Evolutionary conservation across 1,139 yeast genomes (phyloP), one percentile per base, ranked within the genome.

Genomic region (Sugiyamaella japonica): DNA sequence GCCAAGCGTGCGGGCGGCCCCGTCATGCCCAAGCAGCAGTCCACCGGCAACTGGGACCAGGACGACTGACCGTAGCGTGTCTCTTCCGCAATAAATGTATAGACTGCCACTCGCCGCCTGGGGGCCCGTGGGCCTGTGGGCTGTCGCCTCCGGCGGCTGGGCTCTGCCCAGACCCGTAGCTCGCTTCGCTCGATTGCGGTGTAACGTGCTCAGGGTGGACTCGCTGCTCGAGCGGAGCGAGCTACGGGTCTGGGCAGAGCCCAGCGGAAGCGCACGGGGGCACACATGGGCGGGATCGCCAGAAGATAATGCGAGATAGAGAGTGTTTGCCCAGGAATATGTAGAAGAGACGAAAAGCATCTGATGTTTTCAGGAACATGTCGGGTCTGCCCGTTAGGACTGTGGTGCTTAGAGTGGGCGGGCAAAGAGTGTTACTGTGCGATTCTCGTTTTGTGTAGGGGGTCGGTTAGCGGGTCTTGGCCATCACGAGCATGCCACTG

Each of bases 1-100:
- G 96, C 96, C 49, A 89, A 89, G 80, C 83, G 95, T 68, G 96
- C 97, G 1, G 99, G 99, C 62, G 99, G 99, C 28, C 99, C 99
- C 46, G 86, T 79, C 47, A 84, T 90, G 80, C 97, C 97, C 52
- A 80, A 84, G 64, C 96, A 88, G 69, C 87, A 85, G 63, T 84
- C 86, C 70, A 93, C 95, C 45, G 97, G 97, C 57, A 91, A 91
- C 76, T 91, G 99, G 99, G 99, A 91, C 70, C 96, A 86, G 73
- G 98, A 82, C 58, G 97, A 90, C 74, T 89, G 76, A 23, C 8
- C n/a, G 4, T 12, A 28, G 8, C 34, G 10, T 29, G n/a, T 3
- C 25, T 20, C 34, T 29, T 12, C 43, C 43, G 13, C 38, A 34
- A 28, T 7, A 25, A 42, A 42, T 42, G 44, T 40, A 40, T 40